phyloP scores from a whole-genome alignment of 352 stramenopile genomes.

The Phytophthora palmivora region DNA sequence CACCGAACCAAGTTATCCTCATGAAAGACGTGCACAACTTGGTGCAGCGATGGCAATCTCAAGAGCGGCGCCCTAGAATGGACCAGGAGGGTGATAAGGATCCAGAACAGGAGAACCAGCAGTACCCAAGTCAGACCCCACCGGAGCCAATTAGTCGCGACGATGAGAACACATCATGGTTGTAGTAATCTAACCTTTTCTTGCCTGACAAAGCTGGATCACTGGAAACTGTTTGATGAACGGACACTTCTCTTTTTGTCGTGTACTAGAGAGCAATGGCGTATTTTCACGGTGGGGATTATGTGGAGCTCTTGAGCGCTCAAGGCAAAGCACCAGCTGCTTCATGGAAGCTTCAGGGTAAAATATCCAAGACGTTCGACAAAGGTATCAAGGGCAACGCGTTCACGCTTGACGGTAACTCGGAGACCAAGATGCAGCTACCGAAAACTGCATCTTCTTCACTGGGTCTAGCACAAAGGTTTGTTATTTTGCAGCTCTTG shows the following conservation, averaged over 20 bases:
- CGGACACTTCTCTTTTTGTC: slow-evolving; percentile 29
- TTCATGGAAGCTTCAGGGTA: slow-evolving; percentile 77
- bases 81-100: slow-evolving; percentile 1
- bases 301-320: slow-evolving; percentile 82
- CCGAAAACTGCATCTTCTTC: slow-evolving; percentile 54
- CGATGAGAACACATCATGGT: slow-evolving; percentile 23
- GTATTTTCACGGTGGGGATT: slow-evolving; percentile 86
- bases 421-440: slow-evolving; percentile 85
- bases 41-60: slow-evolving; percentile 71
- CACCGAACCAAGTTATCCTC: slow-evolving; percentile 54
- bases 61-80: slow-evolving; percentile 29
- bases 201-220: slow-evolving; percentile 1
- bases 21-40: slow-evolving; percentile 90
- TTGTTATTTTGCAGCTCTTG: slow-evolving; percentile 72
- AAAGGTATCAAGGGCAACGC: slow-evolving; percentile 82
- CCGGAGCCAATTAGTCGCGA: slow-evolving; percentile 15
- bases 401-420: slow-evolving; percentile 77
- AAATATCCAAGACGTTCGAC: slow-evolving; percentile 84
- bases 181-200: slow-evolving; percentile 35
- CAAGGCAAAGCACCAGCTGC: slow-evolving; percentile 76
- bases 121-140: slow-evolving; percentile 1
- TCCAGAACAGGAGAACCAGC: slow-evolving; percentile 13
- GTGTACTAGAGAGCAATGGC: slow-evolving; percentile 30
- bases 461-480: slow-evolving; percentile 76
- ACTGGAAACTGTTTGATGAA: slow-evolving; percentile 26